phyloP scores from a whole-genome alignment of 768 basidiomycete species.

The Suillus weaverae region DNA sequence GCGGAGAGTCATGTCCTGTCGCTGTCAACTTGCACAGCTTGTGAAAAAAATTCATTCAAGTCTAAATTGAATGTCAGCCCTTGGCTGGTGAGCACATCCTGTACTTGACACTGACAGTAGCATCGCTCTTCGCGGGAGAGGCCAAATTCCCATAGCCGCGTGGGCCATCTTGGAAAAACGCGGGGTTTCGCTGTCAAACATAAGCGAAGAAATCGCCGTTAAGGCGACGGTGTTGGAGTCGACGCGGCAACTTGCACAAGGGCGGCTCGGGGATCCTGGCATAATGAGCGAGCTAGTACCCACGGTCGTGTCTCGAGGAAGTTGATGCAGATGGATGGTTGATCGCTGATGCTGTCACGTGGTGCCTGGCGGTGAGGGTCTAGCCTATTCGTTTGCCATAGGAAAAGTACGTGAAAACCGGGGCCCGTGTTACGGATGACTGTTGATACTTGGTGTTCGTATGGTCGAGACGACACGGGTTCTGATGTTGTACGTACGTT shows the following conservation, averaged over 20 bases:
- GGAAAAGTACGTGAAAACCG: not conserved
- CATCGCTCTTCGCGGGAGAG: constrained; percentile 4
- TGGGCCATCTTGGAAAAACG: not conserved
- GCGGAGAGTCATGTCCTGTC: not conserved
- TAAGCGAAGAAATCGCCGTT: not conserved
- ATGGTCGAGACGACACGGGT: no score
- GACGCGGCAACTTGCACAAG: not conserved
- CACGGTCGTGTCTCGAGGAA: constrained; percentile 10
- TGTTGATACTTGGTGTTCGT: not conserved
- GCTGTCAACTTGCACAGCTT: not conserved
- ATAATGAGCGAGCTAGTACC: constrained; percentile 2
- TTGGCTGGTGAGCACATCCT: not conserved
- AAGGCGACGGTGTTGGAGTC: not conserved
- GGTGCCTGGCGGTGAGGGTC: not conserved
- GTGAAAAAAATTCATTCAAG: not conserved
- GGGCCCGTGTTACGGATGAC: not conserved
- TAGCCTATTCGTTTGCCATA: not conserved
- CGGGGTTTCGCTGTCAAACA: not conserved
- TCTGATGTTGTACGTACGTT: not conserved
- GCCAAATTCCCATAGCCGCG: not conserved
- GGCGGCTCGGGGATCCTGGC: not conserved
- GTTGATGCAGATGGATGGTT: not conserved
- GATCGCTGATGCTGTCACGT: not conserved
- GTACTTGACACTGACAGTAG: not conserved
- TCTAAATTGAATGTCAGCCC: not conserved